phyloP scores from a whole-genome alignment of 1,284 basidiomycete species.

The Prillingera fragicola region DNA sequence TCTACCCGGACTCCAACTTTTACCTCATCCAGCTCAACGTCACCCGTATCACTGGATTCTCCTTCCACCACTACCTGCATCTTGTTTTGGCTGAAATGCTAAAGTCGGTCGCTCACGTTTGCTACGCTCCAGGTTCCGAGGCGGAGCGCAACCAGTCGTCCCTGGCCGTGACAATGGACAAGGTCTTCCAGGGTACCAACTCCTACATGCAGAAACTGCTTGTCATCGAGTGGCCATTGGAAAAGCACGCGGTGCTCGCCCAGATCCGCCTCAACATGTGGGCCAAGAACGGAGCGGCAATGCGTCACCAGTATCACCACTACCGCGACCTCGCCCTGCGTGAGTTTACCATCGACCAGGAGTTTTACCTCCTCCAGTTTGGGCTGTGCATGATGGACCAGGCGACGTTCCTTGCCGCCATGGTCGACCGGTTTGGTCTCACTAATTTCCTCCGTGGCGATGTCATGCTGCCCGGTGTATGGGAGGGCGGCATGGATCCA shows the following conservation, averaged over 20 bases:
- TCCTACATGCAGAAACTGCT: conserved; percentile 44
- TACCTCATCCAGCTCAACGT: conserved; percentile 67
- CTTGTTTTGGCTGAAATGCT: conserved; percentile 87
- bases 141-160: conserved; percentile 10
- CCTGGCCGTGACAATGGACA: conserved; percentile 15
- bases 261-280: conserved; percentile 93
- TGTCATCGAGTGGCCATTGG: conserved; percentile 75
- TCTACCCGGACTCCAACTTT: conserved; percentile 17
- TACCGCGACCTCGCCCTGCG: conserved; percentile 94
- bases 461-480: conserved; percentile 24
- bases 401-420: conserved; percentile 70
- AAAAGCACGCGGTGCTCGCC: conserved; percentile 61
- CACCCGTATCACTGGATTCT: conserved; percentile 43
- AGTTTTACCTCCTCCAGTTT: conserved; percentile 85
- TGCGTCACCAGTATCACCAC: conserved; percentile 91
- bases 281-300: conserved; percentile 95
- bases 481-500: conserved; percentile 33
- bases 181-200: conserved; percentile 11
- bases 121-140: conserved; percentile 5
- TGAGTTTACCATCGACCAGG: conserved; percentile 95
- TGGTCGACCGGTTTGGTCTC: conserved; percentile 86
- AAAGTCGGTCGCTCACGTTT: conserved; percentile 50
- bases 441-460: conserved; percentile 68
- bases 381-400: conserved; percentile 75
- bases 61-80: conserved; percentile 88